Conservation (phyloP, 2,329 filamentous ascomycete genomes). For the Alternaria postmessia region DNA sequence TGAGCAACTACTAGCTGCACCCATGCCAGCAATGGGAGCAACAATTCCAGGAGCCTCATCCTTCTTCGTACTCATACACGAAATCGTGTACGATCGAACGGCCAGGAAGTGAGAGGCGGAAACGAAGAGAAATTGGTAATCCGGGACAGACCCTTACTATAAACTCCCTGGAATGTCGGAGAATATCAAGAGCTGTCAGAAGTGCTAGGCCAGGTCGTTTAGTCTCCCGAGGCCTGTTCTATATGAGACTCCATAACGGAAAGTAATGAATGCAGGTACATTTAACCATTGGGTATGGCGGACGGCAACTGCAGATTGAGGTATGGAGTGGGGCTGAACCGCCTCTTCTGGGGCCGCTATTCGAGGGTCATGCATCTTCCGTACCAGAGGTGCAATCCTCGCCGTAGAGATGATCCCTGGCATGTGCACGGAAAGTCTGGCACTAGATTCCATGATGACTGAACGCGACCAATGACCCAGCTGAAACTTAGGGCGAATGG, state of each 20-base stretch:
- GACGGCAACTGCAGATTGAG: slow-evolving; percentile 11
- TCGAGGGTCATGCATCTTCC: slow-evolving; percentile 12
- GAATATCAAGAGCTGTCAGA: slow-evolving; percentile 14
- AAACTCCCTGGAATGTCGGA: slow-evolving; percentile 1
- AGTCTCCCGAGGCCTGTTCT: slow-evolving; percentile 4
- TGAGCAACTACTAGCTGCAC: slow-evolving; percentile 26
- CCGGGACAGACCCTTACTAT: slow-evolving; percentile 2
- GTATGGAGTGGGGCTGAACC: slow-evolving; percentile 8
- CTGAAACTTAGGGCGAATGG: slow-evolving; percentile 8
- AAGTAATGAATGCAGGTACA: slow-evolving; percentile 9
- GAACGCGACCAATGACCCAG: slow-evolving; percentile 10
- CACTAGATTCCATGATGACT: slow-evolving; percentile 12
- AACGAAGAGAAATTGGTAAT: slow-evolving; percentile 1
- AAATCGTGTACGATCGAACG: not conserved
- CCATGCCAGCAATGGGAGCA: slow-evolving; percentile 27
- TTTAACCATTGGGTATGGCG: slow-evolving; percentile 7
- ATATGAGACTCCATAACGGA: slow-evolving; percentile 11
- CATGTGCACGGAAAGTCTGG: slow-evolving; percentile 5
- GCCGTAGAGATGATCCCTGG: slow-evolving; percentile 12
- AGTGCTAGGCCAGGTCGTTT: slow-evolving; percentile 1
- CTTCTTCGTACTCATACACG: slow-evolving; percentile 9
- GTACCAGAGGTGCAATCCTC: slow-evolving; percentile 3
- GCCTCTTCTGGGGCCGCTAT: slow-evolving; percentile 6
- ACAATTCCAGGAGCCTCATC: slow-evolving; percentile 27
- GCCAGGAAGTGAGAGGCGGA: slow-evolving; percentile 1